These are phyloP conservation scores for Tephrocybe sp. DNA, from an alignment of 768 basidiomycete species.

Conservation along the genomic window DNA sequence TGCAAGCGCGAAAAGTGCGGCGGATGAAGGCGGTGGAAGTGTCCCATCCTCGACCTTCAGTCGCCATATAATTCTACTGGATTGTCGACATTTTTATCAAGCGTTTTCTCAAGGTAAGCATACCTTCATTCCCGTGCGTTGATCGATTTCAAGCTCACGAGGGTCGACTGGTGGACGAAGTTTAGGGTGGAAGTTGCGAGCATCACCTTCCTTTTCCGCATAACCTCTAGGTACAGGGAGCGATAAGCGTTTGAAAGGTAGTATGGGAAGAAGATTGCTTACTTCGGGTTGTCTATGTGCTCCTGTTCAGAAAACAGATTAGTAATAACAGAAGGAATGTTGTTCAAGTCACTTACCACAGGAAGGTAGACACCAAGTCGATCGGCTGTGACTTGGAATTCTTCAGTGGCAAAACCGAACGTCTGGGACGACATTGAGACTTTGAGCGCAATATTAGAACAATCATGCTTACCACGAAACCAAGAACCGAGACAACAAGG, in stretches of 20 bases:
- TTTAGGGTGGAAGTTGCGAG: slow-evolving; percentile 65
- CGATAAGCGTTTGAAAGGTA: not conserved
- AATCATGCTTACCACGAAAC: slow-evolving; percentile 43
- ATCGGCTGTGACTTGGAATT: slow-evolving; percentile 71
- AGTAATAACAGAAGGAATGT: not conserved
- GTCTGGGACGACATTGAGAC: slow-evolving; percentile 33
- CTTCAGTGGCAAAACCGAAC: slow-evolving; percentile 60
- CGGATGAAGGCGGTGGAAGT: slow-evolving; percentile 70
- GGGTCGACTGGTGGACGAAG: slow-evolving; percentile 71
- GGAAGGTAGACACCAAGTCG: slow-evolving; percentile 77
- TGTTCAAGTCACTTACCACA: slow-evolving; percentile 37
- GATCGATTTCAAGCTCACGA: slow-evolving; percentile 75
- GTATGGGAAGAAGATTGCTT: slow-evolving; percentile 9
- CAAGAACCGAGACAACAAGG: slow-evolving; percentile 53
- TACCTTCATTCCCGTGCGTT: slow-evolving; percentile 79
- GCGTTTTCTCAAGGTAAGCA: not conserved
- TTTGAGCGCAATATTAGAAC: not conserved
- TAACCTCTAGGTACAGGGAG: slow-evolving; percentile 47
- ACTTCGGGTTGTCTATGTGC: slow-evolving; percentile 82
- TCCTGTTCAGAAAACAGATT: slow-evolving; percentile 33
- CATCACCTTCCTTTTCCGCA: slow-evolving; percentile 66
- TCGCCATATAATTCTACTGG: slow-evolving; percentile 73
- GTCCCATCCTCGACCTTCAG: slow-evolving; percentile 65
- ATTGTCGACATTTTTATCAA: not conserved
- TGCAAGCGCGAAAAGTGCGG: slow-evolving; percentile 60